Evolutionary conservation across 768 basidiomycete genomes (phyloP), one percentile per base, ranked within the genome.

Genomic region (Dacryopinax primogenitus): DNA sequence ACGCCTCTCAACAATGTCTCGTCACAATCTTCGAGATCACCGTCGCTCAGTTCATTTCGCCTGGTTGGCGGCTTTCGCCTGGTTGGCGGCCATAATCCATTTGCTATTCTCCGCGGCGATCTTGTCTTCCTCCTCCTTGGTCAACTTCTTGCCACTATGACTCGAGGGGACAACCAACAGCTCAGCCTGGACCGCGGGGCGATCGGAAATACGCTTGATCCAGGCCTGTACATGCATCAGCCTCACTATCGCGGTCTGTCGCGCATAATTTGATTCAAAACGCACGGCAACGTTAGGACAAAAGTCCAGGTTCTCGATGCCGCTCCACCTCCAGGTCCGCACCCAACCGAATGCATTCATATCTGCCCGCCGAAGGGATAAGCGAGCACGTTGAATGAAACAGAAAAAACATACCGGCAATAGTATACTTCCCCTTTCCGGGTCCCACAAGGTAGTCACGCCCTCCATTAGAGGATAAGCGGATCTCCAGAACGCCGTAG

Each of bases 381-480:
- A 47, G 13, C 45, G 45, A 12, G 23, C 45, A 21, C 13, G 11
- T 7, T 13, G n/a, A 9, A 11, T 15, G 45, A 9, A 26, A 7
- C 9, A 47, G 45, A 26, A 9, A 9, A 47, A 23, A 21, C 45
- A 23, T 72, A 68, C 74, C 74, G 6, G 88, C 92, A 58, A 92
- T 74, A 39, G 80, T 83, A 72, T 80, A 83, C 69, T 82, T 84
- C 28, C 87, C 88, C 64, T 78, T 77, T 0, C 83, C 86, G 12
- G 84, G 76, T n/a, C 92, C 91, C 18, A 82, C 90, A 16, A 95
- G 83, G 73, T 81, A 94, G 39, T 92, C 90, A 18, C 87, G 82
- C 7, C 45, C 45, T 21, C 45, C 45, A 63, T 79, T 82, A 47
- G 78, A 74, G n/a, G 64, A 32, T n/a, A 94, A 81, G 26, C 87